Base-by-base conservation (phyloP, 202 grass and related monocot species). In the Setaria italica region DNA sequence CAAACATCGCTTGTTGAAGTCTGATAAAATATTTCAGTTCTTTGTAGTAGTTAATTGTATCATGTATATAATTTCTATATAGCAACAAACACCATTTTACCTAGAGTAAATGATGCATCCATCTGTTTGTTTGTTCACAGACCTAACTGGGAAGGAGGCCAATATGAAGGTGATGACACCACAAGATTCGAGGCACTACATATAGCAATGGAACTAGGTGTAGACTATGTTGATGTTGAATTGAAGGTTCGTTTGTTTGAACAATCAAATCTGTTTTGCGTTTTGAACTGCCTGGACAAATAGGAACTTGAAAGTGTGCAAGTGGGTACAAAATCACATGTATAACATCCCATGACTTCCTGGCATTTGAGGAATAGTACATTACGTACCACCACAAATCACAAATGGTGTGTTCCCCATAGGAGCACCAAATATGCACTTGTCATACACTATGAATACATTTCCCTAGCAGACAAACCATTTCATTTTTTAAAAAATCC, bases 141-240 rank as follows among this genome's bases (percentile, higher is more conserved):
- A 77, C 96, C 96, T 84, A 94, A 85, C 53, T 99, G 96, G 96
- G 96, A 99, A 89, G 96, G 96, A 90, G 96, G 96, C 46, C 87
- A 88, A 45, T 99, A 92, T 62, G 88, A 95, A 78, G 96, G 96
- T 90, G 96, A 95, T 80, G 93, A 99, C 63, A 80, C 74, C 14
- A 43, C 86, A 63, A 90, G 96, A 69, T 99, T 91, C 30, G 88
- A 93, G 67, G 68, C 82, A 42, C 90, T 99, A 37, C 39, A 68
- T 70, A 90, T 91, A 85, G 96, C 96, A 67, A 96, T 99, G 86
- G 91, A 99, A 82, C 83, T 99, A 90, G 93, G 96, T 70, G 91
- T 88, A 84, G 96, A 95, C 81, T 96, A 99, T 77, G 93, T 99
- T 88, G 96, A 99, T 90, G 88, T 99, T 84, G 96, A 99, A 80